These are phyloP conservation scores for Helianthus tuberosus DNA, from an alignment of 129 eudicot genomes.

Conservation along the genomic window DNA sequence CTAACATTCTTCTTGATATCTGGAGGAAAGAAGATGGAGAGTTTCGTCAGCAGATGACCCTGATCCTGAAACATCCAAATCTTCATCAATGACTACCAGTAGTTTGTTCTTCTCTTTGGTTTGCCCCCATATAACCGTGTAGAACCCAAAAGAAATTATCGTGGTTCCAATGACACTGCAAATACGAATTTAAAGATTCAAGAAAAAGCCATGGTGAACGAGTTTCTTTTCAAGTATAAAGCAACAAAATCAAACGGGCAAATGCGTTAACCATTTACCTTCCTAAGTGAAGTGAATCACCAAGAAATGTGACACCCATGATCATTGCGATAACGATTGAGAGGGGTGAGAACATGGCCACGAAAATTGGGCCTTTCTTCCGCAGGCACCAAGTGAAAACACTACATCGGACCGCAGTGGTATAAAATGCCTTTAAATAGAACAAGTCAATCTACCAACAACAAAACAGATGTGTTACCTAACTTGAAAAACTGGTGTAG, in stretches of 20 bases:
- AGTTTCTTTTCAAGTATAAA: not conserved
- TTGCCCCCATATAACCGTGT: constrained; percentile 30
- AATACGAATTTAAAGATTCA: constrained; percentile 12
- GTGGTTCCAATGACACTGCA: constrained; percentile 26
- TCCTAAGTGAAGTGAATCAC: constrained; percentile 33
- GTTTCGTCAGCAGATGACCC: too few relatives aligned
- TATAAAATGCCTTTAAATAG: constrained; percentile 25
- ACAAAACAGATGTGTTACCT: not conserved
- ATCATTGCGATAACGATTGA: constrained; percentile 24
- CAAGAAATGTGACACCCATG: constrained; percentile 31
- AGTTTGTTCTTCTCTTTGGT: constrained; percentile 25
- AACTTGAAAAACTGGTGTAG: not conserved
- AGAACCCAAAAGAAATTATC: constrained; percentile 22
- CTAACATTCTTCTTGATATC: too few relatives aligned
- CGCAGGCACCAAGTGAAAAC: constrained; percentile 26
- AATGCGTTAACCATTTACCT: constrained; percentile 15
- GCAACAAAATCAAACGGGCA: too few relatives aligned
- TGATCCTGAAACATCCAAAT: not conserved
- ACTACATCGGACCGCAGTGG: not conserved
- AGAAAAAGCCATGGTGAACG: not conserved
- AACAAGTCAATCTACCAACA: constrained; percentile 8
- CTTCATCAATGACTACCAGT: not conserved
- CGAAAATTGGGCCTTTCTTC: constrained; percentile 35
- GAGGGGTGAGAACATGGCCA: constrained; percentile 29
- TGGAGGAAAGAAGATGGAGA: too few relatives aligned